Conservation (phyloP, 2,329 filamentous ascomycete species). For the Monascus ruber region DNA sequence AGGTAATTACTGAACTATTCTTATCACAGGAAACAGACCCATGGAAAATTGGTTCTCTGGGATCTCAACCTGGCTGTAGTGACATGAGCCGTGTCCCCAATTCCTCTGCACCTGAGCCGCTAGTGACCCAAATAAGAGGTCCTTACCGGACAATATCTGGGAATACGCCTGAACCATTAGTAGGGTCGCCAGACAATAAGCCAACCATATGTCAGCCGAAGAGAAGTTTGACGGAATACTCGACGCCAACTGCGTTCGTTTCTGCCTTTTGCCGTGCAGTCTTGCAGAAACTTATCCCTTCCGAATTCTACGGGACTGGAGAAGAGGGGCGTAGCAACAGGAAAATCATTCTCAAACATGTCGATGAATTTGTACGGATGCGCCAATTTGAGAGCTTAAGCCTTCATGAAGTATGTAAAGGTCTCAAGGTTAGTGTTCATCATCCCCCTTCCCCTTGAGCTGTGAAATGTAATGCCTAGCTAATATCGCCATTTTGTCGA, state of each 20-base stretch:
- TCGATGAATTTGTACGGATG: slow-evolving; percentile 68
- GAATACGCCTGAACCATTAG: no score
- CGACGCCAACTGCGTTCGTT: slow-evolving; percentile 56
- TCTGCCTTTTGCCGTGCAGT: slow-evolving; percentile 80
- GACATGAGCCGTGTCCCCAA: neutral
- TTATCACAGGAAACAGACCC: slow-evolving; percentile 10
- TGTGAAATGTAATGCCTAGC: no score
- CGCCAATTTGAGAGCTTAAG: slow-evolving; percentile 71
- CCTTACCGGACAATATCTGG: no score
- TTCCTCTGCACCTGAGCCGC: slow-evolving; percentile 7
- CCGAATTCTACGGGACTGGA: slow-evolving; percentile 59
- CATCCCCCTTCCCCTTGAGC: no score
- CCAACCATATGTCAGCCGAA: slow-evolving; percentile 7
- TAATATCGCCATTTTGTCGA: no score
- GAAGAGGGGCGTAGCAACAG: slow-evolving; percentile 49
- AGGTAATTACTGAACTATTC: neutral
- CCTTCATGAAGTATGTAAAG: slow-evolving; percentile 66
- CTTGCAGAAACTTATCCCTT: slow-evolving; percentile 60
- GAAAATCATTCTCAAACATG: slow-evolving; percentile 47
- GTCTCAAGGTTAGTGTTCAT: slow-evolving; percentile 51
- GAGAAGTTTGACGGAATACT: slow-evolving; percentile 50
- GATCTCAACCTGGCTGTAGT: slow-evolving; percentile 3
- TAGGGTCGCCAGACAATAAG: slow-evolving; percentile 2
- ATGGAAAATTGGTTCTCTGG: slow-evolving; percentile 9
- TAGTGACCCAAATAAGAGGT: slow-evolving; percentile 14